phyloP scores from a whole-genome alignment of 495 filamentous ascomycete species.

The Penicillium ucsense region DNA sequence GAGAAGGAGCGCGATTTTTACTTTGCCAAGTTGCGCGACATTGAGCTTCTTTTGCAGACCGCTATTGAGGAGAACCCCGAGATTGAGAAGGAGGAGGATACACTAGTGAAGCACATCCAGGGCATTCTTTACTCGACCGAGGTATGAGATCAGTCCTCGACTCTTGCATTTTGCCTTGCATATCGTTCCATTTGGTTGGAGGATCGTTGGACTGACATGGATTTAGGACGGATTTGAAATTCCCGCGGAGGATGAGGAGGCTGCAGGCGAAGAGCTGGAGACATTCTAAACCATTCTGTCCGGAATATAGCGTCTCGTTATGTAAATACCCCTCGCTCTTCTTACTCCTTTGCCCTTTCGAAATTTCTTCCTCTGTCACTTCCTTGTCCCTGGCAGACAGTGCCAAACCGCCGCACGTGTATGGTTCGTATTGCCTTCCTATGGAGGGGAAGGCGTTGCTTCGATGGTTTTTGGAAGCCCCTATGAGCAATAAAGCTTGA shows the following conservation, averaged over 20 bases:
- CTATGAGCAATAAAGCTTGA: too few species aligned
- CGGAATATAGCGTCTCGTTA: conserved; percentile 9
- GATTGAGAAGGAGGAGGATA: conserved; percentile 84
- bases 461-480: too few species aligned
- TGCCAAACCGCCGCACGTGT: neutral
- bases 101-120: conserved; percentile 88
- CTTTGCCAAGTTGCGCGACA: conserved; percentile 95
- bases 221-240: conserved; percentile 46
- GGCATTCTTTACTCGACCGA: conserved; percentile 95
- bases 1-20: conserved; percentile 97
- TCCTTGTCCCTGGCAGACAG: conserved; percentile 2
- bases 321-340: conserved; percentile 15
- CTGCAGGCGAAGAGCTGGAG: conserved; percentile 35
- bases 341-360: conserved; percentile 4
- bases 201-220: neutral
- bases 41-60: conserved; percentile 85
- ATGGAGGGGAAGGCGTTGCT: too few species aligned
- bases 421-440: too few species aligned
- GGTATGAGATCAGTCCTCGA: conserved; percentile 22
- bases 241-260: conserved; percentile 29
- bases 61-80: conserved; percentile 85
- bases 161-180: too few species aligned
- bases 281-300: conserved; percentile 31
- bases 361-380: too few species aligned
- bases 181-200: too few species aligned